Percentiles rank a stretch among this genome's conserved stretches.
phyloP scores from a whole-genome alignment of 176 grass and related monocot species.

The Oropetium thomaeum region DNA sequence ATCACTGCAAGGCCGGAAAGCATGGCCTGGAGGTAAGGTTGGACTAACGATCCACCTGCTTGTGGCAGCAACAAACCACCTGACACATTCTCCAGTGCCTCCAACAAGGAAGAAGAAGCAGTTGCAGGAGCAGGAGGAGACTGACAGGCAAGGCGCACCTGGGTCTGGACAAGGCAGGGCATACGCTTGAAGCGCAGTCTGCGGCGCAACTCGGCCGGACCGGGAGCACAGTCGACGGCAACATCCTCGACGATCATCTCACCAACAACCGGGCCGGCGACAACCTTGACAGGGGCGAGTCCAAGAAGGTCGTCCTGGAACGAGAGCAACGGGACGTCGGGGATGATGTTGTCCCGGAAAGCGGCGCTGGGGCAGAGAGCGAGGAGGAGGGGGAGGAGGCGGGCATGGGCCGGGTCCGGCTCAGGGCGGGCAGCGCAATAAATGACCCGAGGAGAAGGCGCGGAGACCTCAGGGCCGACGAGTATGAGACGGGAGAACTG shows the following conservation, averaged over 20 bases:
- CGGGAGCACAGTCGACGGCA: conserved; percentile 20
- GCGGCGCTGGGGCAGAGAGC: conserved; percentile 64
- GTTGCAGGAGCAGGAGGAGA: background rate
- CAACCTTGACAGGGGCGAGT: conserved; percentile 32
- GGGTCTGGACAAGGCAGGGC: conserved; percentile 86
- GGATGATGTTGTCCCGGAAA: conserved; percentile 36
- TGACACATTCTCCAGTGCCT: conserved; percentile 29
- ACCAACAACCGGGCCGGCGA: conserved; percentile 51
- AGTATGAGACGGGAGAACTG: conserved; percentile 60
- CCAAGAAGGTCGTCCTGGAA: conserved; percentile 71
- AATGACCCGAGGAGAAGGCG: conserved; percentile 33
- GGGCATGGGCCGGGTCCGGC: conserved; percentile 35
- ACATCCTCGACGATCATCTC: conserved; percentile 95
- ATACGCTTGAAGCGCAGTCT: conserved; percentile 84
- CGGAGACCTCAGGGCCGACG: conserved; percentile 40
- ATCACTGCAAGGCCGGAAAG: conserved; percentile 55
- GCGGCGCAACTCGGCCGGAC: conserved; percentile 29
- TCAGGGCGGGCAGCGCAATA: conserved; percentile 29
- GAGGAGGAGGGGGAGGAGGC: conserved; percentile 57
- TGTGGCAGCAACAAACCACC: conserved; percentile 33
- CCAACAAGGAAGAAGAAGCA: conserved; percentile 12
- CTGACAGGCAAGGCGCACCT: conserved; percentile 45
- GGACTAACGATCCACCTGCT: conserved; percentile 37
- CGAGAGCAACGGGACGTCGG: conserved; percentile 66
- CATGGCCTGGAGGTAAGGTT: conserved; percentile 85